Evolutionary conservation across 306 rosid genomes (phyloP).

Genomic region (Dalbergia cochinchinensis): DNA sequence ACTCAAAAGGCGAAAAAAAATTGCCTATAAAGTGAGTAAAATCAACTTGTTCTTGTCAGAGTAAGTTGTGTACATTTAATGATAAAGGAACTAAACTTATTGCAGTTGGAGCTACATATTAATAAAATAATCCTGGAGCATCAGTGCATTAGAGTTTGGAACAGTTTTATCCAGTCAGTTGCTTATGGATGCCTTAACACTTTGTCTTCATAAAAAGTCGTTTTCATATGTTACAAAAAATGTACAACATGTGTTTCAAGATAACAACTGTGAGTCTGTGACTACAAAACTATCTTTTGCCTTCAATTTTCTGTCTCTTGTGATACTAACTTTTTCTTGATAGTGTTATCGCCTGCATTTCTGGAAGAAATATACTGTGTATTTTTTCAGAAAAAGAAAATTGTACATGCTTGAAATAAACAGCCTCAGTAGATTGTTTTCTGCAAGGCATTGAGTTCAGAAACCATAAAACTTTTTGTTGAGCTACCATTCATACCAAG

Average conservation of each 20-base stretch:
- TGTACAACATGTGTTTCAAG: conserved; percentile 2
- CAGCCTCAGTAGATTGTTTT: background rate
- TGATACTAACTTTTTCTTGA: conserved; percentile 17
- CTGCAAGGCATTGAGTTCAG: conserved; percentile 25
- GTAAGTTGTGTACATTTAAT: conserved; percentile 11
- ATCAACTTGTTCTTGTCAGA: conserved; percentile 30
- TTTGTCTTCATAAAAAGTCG: background rate
- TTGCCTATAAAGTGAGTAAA: background rate
- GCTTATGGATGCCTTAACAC: conserved; percentile 31
- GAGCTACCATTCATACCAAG: conserved; percentile 13
- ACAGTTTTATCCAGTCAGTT: conserved; percentile 18
- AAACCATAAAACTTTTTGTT: conserved; percentile 17
- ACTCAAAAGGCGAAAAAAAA: background rate
- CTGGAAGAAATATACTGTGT: conserved; percentile 16
- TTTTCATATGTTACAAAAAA: background rate
- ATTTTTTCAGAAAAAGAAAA: background rate
- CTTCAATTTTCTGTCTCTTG: background rate
- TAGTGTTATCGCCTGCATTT: conserved; percentile 26
- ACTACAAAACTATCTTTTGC: background rate
- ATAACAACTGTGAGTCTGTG: conserved; percentile 1
- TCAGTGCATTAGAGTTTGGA: background rate
- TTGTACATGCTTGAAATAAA: conserved; percentile 10
- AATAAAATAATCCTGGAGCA: conserved; percentile 17
- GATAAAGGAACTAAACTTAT: conserved; percentile 31
- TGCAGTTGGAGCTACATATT: conserved; percentile 25